These are phyloP conservation scores for Asterella californica DNA, from an alignment of 225 moss, liverwort and hornwort species.

Conservation along the genomic window DNA sequence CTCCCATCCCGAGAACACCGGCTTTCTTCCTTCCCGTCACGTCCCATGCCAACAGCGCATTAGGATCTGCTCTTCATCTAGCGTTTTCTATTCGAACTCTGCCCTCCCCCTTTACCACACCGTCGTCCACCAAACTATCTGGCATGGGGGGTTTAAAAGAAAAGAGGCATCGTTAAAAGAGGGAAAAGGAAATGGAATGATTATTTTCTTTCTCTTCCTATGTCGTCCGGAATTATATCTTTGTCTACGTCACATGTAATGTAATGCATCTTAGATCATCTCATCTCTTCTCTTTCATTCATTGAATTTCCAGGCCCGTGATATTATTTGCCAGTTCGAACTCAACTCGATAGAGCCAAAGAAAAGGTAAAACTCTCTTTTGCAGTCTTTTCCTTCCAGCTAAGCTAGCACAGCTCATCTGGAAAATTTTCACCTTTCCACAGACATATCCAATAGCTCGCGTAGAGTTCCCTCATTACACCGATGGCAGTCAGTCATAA, in stretches of 20 bases:
- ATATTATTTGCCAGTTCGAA: background rate
- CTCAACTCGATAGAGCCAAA: background rate
- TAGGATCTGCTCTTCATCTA: background rate
- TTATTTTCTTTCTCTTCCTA: too few relatives aligned
- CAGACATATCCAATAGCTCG: too few relatives aligned
- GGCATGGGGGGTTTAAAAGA: too few relatives aligned
- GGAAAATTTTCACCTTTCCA: too few relatives aligned
- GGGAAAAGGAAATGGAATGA: background rate
- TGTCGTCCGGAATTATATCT: background rate
- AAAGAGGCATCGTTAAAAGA: background rate
- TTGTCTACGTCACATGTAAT: background rate
- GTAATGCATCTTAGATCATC: background rate
- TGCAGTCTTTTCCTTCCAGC: too few relatives aligned
- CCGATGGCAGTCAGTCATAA: too few relatives aligned
- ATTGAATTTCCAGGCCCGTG: background rate
- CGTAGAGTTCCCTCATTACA: too few relatives aligned
- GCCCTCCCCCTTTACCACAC: background rate
- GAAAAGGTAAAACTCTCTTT: background rate
- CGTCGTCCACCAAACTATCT: background rate
- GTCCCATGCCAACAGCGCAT: too few relatives aligned
- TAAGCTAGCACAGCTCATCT: too few relatives aligned
- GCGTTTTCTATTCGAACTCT: background rate
- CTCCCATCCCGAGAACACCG: constrained; percentile 5
- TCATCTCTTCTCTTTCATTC: background rate
- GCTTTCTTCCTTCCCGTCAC: constrained; percentile 2